phyloP scores from a whole-genome alignment of 208 protist species.

The Angomonas ambiguus region DNA sequence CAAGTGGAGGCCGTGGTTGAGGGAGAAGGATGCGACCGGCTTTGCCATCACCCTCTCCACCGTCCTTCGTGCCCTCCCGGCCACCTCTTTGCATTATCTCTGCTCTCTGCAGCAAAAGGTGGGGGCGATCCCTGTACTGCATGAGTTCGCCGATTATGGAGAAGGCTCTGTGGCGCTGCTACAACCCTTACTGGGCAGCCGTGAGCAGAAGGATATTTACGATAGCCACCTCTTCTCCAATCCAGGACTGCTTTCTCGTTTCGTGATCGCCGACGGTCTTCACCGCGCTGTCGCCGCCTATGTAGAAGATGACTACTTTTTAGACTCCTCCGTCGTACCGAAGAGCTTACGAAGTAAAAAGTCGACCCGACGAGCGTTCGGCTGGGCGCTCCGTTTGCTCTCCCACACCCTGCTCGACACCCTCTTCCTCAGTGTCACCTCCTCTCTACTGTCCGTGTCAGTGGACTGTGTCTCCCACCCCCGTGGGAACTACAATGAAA shows the following conservation, averaged over 20 bases:
- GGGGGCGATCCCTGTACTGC: slow-evolving; percentile 51
- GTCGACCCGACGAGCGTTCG: slow-evolving; percentile 34
- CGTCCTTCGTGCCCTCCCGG: slow-evolving; percentile 62
- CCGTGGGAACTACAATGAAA: neutral
- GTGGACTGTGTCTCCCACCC: slow-evolving; percentile 17
- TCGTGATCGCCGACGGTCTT: slow-evolving; percentile 41
- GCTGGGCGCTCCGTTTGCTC: slow-evolving; percentile 51
- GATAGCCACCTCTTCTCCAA: neutral
- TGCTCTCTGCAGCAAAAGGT: slow-evolving; percentile 62
- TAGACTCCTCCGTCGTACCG: slow-evolving; percentile 68
- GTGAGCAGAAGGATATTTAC: neutral
- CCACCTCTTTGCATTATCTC: slow-evolving; percentile 49
- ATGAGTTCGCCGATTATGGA: slow-evolving; percentile 30
- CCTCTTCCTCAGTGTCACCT: slow-evolving; percentile 50
- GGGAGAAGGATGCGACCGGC: slow-evolving; percentile 30
- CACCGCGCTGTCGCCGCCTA: slow-evolving; percentile 33
- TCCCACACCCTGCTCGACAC: slow-evolving; percentile 68
- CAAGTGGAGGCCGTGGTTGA: slow-evolving; percentile 21
- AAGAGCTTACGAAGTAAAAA: slow-evolving; percentile 62
- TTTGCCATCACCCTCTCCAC: slow-evolving; percentile 39
- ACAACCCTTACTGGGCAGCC: slow-evolving; percentile 2
- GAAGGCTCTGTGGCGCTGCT: neutral
- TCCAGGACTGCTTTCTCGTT: slow-evolving; percentile 5
- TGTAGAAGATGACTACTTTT: slow-evolving; percentile 48
- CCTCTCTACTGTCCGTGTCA: slow-evolving; percentile 38